Base-by-base conservation (phyloP, 2,329 filamentous ascomycete genomes). In the Phaeophleospora eucalypticola region DNA sequence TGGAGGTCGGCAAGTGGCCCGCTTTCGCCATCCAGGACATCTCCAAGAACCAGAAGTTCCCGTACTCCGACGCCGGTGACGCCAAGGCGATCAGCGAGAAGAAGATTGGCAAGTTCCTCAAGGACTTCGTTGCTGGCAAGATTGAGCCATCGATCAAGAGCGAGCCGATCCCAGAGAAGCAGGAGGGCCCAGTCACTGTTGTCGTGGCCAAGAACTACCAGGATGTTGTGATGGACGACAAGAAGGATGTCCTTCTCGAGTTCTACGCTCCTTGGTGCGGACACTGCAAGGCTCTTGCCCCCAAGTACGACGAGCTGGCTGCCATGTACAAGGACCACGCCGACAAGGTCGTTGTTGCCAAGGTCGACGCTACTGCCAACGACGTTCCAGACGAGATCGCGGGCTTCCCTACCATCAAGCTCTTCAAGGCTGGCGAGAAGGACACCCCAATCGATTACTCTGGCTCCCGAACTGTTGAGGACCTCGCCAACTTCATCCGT, bases 361-460 rank as follows among this genome's bases (percentile, higher is more conserved):
- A 98, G 85, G 85, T 98, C 60, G 93, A 98, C 66, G 93, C 93
- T 49, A 98, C 93, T 53, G 73, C 75, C 75, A 98, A 98, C 77
- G 93, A 98, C 63, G 88, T 97, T 48, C 93, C 93, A 48, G 91
- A 97, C 71, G 88, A 95, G 76, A 89, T 98, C 66, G 82, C 88
- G 71, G 93, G 93, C 56, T 98, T 98, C 86, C 93, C 93, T 48
- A 98, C 93, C 70, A 96, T 98, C 81, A 97, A 97, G 82, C 82
- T 98, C 59, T 98, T 83, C 86, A 82, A 88, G 56, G 93, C 93
- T 62, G 90, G 89, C 64, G 79, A 80, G 72, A 98, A 98, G 83
- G 78, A 80, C 65, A 76, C 82, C 59, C 87, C 93, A 49, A 71
- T 96, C 54, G 88, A 89, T 61, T 98, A 96, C 81, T 80, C 78